A percentile compares a stretch with the other conserved stretches of the same genome.
These are phyloP conservation scores for Ehretia macrophylla DNA, from an alignment of 257 asterid species.

Conservation along the genomic window DNA sequence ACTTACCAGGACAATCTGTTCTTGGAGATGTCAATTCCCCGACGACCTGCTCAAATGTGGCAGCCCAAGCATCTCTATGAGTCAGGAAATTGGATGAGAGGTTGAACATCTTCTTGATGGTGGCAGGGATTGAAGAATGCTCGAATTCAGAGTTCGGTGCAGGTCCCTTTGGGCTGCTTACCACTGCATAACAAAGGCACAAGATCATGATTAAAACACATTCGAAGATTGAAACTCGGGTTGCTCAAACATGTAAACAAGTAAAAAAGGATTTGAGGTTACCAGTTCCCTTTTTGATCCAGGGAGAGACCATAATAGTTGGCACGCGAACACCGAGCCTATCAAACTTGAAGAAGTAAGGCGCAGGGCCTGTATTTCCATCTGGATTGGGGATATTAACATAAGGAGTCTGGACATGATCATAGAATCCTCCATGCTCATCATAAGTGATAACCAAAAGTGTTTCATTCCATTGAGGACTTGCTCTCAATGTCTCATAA, in stretches of 20 bases:
- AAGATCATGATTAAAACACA: neutral
- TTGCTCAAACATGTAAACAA: neutral
- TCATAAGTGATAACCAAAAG: constrained; percentile 67
- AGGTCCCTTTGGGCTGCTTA: constrained; percentile 64
- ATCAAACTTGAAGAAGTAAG: constrained; percentile 73
- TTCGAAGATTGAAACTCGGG: too few relatives aligned
- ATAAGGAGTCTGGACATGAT: constrained; percentile 71
- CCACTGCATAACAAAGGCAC: constrained; percentile 34
- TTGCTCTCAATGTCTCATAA: constrained; percentile 58
- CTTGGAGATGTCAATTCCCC: constrained; percentile 57
- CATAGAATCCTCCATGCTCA: constrained; percentile 86
- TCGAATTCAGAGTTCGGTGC: constrained; percentile 61
- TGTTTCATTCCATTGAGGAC: constrained; percentile 80
- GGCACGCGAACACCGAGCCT: constrained; percentile 96
- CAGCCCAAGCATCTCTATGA: constrained; percentile 91
- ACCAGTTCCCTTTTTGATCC: constrained; percentile 93
- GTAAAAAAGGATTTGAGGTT: constrained; percentile 1
- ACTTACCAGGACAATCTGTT: constrained; percentile 75
- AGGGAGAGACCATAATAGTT: constrained; percentile 80
- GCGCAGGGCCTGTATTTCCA: constrained; percentile 77
- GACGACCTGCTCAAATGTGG: constrained; percentile 73
- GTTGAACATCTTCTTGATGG: constrained; percentile 70
- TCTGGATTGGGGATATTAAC: constrained; percentile 70
- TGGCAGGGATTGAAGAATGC: constrained; percentile 79
- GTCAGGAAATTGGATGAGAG: constrained; percentile 67